phyloP scores from a whole-genome alignment of 2,329 filamentous ascomycete species.

The Bipolaris victoriae region DNA sequence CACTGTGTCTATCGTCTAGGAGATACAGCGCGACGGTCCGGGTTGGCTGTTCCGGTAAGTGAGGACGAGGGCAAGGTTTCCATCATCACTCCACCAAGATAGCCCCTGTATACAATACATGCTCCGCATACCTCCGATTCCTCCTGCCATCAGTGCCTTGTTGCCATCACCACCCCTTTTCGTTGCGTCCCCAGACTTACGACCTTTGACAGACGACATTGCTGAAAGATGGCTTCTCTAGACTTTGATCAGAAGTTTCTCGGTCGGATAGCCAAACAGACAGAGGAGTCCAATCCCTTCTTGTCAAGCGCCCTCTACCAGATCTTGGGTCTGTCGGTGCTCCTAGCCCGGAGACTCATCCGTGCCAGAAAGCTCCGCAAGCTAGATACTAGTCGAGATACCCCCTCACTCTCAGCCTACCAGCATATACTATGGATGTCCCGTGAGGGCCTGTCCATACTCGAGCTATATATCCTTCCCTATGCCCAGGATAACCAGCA shows the following conservation, averaged over 20 bases:
- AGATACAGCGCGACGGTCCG: constrained; percentile 44
- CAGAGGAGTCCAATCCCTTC: constrained; percentile 76
- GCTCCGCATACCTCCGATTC: background rate
- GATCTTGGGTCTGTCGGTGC: constrained; percentile 86
- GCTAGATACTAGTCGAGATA: constrained; percentile 78
- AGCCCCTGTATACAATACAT: background rate
- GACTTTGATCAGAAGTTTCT: constrained; percentile 98
- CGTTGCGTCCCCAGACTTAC: constrained; percentile 10
- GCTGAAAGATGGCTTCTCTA: constrained; percentile 80
- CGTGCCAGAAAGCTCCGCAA: constrained; percentile 82
- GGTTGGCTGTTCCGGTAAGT: constrained; percentile 42
- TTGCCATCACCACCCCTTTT: constrained; percentile 4
- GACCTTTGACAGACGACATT: constrained; percentile 6
- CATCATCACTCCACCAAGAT: background rate
- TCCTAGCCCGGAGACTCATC: constrained; percentile 82
- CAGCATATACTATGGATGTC: constrained; percentile 95
- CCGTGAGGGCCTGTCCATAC: constrained; percentile 84
- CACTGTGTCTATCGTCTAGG: constrained; percentile 39
- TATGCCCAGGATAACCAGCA: constrained; percentile 71
- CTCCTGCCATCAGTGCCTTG: background rate
- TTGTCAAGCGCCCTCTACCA: constrained; percentile 86
- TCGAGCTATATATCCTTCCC: constrained; percentile 85
- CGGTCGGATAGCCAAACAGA: constrained; percentile 82
- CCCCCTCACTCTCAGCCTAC: constrained; percentile 81
- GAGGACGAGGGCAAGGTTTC: constrained; percentile 7